phyloP scores from a whole-genome alignment of 768 basidiomycete genomes.

The Naganishia vaughanmartiniae region DNA sequence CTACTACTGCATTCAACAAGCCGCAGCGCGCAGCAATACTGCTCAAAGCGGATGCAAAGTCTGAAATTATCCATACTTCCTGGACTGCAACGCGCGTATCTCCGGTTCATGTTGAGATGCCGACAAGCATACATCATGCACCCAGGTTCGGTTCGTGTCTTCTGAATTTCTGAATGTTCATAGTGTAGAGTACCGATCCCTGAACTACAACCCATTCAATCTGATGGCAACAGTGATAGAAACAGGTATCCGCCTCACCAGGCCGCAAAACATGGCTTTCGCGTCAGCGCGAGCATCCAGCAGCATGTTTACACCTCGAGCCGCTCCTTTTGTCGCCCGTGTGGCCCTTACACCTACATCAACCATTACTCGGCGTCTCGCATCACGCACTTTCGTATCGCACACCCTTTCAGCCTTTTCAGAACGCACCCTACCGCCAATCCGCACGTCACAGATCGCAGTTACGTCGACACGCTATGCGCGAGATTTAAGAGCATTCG shows the following conservation, averaged over 20 bases:
- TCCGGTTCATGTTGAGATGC: not conserved
- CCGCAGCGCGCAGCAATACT: not conserved
- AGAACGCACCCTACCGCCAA: not conserved
- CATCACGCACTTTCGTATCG: not conserved
- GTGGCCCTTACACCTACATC: not conserved
- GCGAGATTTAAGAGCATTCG: not conserved
- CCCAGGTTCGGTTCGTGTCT: too few species aligned
- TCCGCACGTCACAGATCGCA: not conserved
- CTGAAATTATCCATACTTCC: slow-evolving; percentile 3
- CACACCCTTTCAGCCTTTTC: not conserved
- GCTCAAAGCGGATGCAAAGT: slow-evolving; percentile 3
- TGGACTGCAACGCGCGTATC: not conserved
- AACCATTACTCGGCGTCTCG: not conserved
- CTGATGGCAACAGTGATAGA: not conserved
- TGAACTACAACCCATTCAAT: not conserved
- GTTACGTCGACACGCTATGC: not conserved
- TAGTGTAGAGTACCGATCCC: too few species aligned
- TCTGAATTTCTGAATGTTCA: too few species aligned
- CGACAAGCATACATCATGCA: not conserved
- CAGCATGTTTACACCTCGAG: not conserved
- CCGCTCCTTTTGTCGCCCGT: not conserved
- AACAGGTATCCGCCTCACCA: not conserved
- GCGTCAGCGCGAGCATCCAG: not conserved
- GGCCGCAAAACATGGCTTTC: not conserved
- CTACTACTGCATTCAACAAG: not conserved